Conservation (phyloP, 148 eudicot species). For the Persicaria tinctoria region DNA sequence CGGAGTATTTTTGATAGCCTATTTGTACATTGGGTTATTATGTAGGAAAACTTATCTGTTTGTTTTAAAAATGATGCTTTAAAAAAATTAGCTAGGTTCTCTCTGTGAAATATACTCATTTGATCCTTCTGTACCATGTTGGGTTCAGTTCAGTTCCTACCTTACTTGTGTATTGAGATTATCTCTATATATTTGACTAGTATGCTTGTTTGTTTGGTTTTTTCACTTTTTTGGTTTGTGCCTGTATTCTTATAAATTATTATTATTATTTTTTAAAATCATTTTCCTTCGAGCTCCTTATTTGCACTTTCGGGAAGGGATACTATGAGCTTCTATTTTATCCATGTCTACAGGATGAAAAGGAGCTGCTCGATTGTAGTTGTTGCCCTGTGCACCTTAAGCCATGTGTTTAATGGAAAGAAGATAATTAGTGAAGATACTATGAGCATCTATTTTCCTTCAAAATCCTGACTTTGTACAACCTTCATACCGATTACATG, state of each 20-base stretch:
- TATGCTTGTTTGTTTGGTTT: not conserved
- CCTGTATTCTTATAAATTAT: not conserved
- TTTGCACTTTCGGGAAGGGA: not conserved
- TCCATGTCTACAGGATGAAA: conserved; percentile 53
- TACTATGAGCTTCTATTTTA: not conserved
- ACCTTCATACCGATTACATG: conserved; percentile 80
- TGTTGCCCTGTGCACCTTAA: conserved; percentile 87
- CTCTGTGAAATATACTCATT: not conserved
- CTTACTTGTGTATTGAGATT: not conserved
- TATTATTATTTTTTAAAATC: too few species aligned
- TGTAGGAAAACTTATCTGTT: not conserved
- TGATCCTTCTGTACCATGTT: not conserved
- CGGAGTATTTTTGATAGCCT: not conserved
- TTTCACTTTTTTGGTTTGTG: not conserved
- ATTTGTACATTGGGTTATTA: not conserved
- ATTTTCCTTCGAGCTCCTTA: not conserved
- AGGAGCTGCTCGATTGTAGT: conserved; percentile 59
- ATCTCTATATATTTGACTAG: not conserved
- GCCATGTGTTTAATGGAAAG: conserved; percentile 80
- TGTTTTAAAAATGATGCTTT: not conserved
- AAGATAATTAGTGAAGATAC: conserved; percentile 43
- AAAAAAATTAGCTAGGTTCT: not conserved
- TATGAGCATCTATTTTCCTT: too few species aligned
- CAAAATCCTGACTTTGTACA: conserved; percentile 78
- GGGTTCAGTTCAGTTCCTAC: not conserved